These are phyloP conservation scores for Colletotrichum lentis DNA, from an alignment of 2,329 filamentous ascomycete species.

Conservation along the genomic window DNA sequence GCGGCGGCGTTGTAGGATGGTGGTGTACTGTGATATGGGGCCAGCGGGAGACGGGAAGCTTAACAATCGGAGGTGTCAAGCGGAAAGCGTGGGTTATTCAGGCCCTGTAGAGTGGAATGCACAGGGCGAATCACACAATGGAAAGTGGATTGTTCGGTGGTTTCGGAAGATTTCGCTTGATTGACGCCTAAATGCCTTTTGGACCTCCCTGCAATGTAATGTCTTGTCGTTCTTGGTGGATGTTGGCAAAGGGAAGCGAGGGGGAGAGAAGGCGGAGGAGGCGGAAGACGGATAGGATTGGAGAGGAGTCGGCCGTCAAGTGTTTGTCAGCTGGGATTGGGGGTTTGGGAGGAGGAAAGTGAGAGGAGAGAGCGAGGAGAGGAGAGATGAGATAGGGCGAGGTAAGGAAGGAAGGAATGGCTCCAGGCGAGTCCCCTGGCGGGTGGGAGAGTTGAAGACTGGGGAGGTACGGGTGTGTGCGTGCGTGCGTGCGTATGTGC, in stretches of 20 bases:
- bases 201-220: conserved; percentile 30
- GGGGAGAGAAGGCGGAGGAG: conserved; percentile 6
- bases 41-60: conserved; percentile 36
- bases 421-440: not conserved
- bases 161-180: conserved; percentile 22
- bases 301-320: conserved; percentile 22
- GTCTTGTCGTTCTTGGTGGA: conserved; percentile 15
- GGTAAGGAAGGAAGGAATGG: conserved; percentile 31
- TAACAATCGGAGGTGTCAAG: conserved; percentile 37
- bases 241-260: conserved; percentile 7
- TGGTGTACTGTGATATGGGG: conserved; percentile 24
- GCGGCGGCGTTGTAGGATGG: conserved; percentile 6
- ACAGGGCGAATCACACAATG: conserved; percentile 34
- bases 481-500: not conserved
- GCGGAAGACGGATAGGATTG: conserved; percentile 23
- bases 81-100: conserved; percentile 36
- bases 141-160: conserved; percentile 33
- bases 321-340: conserved; percentile 29
- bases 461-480: not conserved
- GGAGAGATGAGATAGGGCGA: conserved; percentile 29
- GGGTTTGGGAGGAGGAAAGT: conserved; percentile 27
- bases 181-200: conserved; percentile 35
- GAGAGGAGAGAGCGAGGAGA: conserved; percentile 2
- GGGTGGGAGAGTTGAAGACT: not conserved
- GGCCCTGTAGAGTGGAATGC: conserved; percentile 32